Percentiles rank a stretch among this genome's conserved stretches.
Evolutionary conservation across 78 protist species (phyloP).

Genomic region (Chrysochromulina parva): DNA sequence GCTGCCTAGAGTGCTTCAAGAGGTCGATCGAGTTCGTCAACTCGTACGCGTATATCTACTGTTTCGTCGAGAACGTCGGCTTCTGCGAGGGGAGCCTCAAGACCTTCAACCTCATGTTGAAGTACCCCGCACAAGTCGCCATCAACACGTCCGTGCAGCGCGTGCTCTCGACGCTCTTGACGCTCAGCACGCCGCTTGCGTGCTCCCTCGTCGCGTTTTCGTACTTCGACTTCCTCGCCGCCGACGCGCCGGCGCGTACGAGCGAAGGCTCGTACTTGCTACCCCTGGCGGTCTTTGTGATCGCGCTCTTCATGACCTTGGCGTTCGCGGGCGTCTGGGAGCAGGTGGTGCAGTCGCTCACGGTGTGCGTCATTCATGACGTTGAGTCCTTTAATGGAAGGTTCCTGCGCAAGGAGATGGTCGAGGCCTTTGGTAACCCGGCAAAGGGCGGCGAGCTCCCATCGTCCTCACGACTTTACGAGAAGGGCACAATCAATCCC

Average conservation of each 20-base stretch:
- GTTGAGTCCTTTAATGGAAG: not conserved
- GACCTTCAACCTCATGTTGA: not conserved
- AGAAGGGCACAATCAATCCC: too few relatives aligned
- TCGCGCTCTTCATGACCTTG: not conserved
- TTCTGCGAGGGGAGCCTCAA: not conserved
- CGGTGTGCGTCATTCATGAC: conserved; percentile 4
- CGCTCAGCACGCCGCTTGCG: not conserved
- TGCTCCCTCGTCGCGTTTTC: not conserved
- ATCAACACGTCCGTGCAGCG: not conserved
- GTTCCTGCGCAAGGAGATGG: not conserved
- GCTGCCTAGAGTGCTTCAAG: not conserved
- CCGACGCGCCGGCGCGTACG: not conserved
- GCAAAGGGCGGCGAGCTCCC: too few relatives aligned
- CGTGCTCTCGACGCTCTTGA: not conserved
- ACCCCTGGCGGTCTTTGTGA: not conserved
- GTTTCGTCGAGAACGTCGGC: not conserved
- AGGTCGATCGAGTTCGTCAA: not conserved
- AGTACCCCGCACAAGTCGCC: not conserved
- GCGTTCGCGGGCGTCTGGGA: not conserved
- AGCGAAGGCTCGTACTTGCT: not conserved
- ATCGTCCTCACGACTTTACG: too few relatives aligned
- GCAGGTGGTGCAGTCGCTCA: not conserved
- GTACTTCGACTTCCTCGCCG: not conserved
- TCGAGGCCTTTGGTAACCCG: not conserved
- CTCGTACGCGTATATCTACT: not conserved